Evolutionary conservation across 1,284 basidiomycete species (phyloP).

Genomic region (Trichosporon ovoides): DNA sequence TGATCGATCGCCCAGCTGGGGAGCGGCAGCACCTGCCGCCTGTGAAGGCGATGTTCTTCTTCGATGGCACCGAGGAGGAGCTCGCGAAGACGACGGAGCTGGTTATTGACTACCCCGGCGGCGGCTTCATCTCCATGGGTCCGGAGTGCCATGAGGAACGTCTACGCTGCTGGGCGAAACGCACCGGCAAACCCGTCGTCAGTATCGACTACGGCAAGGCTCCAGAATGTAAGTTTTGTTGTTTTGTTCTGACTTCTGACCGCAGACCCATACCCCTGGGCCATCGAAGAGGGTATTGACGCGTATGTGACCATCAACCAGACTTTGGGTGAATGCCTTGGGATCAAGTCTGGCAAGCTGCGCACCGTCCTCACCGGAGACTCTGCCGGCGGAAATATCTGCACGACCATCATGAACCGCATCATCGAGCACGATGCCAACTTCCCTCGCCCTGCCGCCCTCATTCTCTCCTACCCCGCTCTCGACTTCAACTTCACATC

Average conservation of each 20-base stretch:
- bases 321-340: constrained; percentile 71
- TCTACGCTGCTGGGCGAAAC: constrained; percentile 76
- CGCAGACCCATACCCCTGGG: constrained; percentile 87
- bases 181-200: constrained; percentile 73
- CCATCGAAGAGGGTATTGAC: constrained; percentile 91
- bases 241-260: constrained; percentile 1
- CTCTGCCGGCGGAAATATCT: constrained; percentile 84
- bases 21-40: constrained; percentile 63
- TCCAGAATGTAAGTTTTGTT: constrained; percentile 69
- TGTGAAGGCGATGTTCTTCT: constrained; percentile 79
- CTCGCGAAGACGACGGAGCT: constrained; percentile 68
- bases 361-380: constrained; percentile 77
- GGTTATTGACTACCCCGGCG: constrained; percentile 87
- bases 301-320: constrained; percentile 75
- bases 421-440: constrained; percentile 64
- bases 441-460: constrained; percentile 62
- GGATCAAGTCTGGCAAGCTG: constrained; percentile 64
- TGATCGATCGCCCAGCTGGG: constrained; percentile 76
- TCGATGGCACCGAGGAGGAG: constrained; percentile 63
- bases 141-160: constrained; percentile 94
- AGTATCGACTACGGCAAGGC: constrained; percentile 93
- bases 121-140: constrained; percentile 92
- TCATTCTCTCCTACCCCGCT: constrained; percentile 66
- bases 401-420: constrained; percentile 73
- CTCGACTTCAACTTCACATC: constrained; percentile 96